These are phyloP conservation scores for Dichotomopilus funicola DNA, from an alignment of 2,329 filamentous ascomycete species.

Conservation along the genomic window DNA sequence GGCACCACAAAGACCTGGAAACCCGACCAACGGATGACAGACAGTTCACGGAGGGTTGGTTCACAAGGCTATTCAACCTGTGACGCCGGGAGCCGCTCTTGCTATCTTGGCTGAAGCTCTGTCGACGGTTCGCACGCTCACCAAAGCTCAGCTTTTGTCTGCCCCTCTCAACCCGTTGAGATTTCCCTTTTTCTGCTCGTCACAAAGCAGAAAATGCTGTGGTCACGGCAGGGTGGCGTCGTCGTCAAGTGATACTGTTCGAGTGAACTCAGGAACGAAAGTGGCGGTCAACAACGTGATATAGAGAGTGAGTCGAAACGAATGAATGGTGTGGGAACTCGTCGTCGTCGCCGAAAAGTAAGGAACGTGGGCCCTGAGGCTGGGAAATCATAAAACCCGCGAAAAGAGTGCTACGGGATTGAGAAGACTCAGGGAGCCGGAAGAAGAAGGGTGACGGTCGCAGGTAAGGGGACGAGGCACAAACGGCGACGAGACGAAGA, in stretches of 20 bases:
- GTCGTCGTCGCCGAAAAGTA: slow-evolving; percentile 6
- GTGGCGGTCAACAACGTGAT: slow-evolving; percentile 16
- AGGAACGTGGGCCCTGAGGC: slow-evolving; percentile 14
- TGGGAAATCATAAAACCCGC: slow-evolving; percentile 2
- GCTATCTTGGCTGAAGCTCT: not conserved
- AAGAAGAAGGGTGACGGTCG: no score
- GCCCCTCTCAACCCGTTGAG: no score
- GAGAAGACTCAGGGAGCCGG: not conserved
- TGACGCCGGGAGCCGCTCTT: not conserved
- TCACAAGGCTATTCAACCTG: slow-evolving; percentile 9
- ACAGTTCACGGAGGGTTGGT: slow-evolving; percentile 5
- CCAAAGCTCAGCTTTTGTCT: not conserved
- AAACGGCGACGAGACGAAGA: slow-evolving; percentile 7
- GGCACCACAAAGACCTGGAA: slow-evolving; percentile 13
- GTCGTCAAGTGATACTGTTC: slow-evolving; percentile 6
- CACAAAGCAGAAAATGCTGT: not conserved
- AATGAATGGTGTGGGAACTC: slow-evolving; percentile 8
- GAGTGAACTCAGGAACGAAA: slow-evolving; percentile 11
- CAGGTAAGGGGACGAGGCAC: slow-evolving; percentile 6
- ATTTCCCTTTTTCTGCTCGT: no score
- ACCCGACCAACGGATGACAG: slow-evolving; percentile 11
- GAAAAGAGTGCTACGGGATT: slow-evolving; percentile 13
- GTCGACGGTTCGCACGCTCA: not conserved
- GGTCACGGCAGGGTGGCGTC: not conserved
- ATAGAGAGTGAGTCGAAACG: not conserved